phyloP scores from a whole-genome alignment of 345 rosid genomes.

The Brassica incana region DNA sequence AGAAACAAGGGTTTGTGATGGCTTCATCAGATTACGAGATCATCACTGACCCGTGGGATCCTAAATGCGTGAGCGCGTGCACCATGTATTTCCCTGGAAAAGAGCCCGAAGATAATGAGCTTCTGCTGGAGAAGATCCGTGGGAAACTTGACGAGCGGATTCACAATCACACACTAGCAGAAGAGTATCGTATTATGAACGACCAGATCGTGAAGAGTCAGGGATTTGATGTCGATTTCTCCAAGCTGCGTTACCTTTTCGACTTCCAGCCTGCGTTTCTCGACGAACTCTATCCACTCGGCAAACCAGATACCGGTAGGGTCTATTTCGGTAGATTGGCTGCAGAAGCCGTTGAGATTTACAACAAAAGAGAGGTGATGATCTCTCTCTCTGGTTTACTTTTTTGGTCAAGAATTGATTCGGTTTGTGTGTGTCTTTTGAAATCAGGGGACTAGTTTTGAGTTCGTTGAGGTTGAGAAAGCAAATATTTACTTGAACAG shows the following conservation, averaged over 20 bases:
- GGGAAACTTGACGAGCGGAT: neutral
- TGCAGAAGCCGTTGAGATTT: neutral
- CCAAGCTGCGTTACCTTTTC: neutral
- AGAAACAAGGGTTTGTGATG: neutral
- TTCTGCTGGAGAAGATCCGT: neutral
- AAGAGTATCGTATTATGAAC: neutral
- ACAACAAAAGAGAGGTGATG: neutral
- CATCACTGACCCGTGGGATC: neutral
- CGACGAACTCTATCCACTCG: neutral
- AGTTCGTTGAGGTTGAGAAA: neutral
- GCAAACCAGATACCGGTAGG: neutral
- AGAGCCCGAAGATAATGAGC: neutral
- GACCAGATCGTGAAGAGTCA: neutral
- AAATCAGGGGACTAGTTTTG: neutral
- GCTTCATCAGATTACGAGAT: neutral
- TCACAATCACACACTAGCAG: neutral
- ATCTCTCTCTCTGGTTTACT: neutral
- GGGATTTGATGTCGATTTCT: neutral
- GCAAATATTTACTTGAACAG: neutral
- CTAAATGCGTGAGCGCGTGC: neutral
- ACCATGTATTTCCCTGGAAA: neutral
- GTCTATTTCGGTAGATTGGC: neutral
- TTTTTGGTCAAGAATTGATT: neutral
- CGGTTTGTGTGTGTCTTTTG: neutral
- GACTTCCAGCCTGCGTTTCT: neutral